These are phyloP conservation scores for Crithidia acanthocephali DNA, from an alignment of 208 protist species.

Conservation along the genomic window DNA sequence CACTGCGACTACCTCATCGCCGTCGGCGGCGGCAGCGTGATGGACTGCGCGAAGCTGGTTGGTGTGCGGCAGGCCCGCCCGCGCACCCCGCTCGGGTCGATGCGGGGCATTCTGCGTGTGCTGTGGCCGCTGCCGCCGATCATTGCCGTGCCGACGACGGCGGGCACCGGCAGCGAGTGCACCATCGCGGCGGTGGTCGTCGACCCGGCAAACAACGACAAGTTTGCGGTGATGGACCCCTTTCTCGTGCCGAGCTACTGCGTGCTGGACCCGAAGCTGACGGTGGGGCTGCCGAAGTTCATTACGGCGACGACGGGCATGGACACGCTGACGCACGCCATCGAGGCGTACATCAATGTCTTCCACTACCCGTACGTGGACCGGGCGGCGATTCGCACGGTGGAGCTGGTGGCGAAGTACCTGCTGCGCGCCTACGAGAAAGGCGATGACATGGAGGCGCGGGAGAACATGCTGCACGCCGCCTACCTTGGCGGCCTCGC, in stretches of 20 bases:
- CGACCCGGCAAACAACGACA: slow-evolving; percentile 46
- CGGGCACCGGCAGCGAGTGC: slow-evolving; percentile 88
- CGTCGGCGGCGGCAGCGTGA: slow-evolving; percentile 85
- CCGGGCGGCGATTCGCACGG: slow-evolving; percentile 42
- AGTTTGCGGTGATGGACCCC: slow-evolving; percentile 69
- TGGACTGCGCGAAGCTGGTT: slow-evolving; percentile 88
- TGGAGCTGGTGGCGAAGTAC: slow-evolving; percentile 61
- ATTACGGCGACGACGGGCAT: slow-evolving; percentile 84
- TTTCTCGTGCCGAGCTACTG: slow-evolving; percentile 70
- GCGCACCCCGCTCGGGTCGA: slow-evolving; percentile 42
- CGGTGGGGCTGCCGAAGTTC: slow-evolving; percentile 67
- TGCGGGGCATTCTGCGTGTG: slow-evolving; percentile 56
- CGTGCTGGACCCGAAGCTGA: slow-evolving; percentile 82
- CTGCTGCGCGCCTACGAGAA: slow-evolving; percentile 57
- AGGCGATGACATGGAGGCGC: slow-evolving; percentile 45
- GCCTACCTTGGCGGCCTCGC: slow-evolving; percentile 83
- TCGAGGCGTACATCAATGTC: slow-evolving; percentile 77
- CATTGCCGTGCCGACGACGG: slow-evolving; percentile 82
- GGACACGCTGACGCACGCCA: slow-evolving; percentile 84
- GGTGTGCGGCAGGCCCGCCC: slow-evolving; percentile 60
- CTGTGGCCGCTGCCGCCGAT: slow-evolving; percentile 54
- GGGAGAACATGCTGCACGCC: slow-evolving; percentile 76
- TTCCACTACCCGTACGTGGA: slow-evolving; percentile 58
- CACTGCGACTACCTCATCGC: slow-evolving; percentile 73
- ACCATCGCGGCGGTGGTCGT: slow-evolving; percentile 84